Conservation (phyloP, 495 filamentous ascomycete genomes). For the Neurospora sp. region DNA sequence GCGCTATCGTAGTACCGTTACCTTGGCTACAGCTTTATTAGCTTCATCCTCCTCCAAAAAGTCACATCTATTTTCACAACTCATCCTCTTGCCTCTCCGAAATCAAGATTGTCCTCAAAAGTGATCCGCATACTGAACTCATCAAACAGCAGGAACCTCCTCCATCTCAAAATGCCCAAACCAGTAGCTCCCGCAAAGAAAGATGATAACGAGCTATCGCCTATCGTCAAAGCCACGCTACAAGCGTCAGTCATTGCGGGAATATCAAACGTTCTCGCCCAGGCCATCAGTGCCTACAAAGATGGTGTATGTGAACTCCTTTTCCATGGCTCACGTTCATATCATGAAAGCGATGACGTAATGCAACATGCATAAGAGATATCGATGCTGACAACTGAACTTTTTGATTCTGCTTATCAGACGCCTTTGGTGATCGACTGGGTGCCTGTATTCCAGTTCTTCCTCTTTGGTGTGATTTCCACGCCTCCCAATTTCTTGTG, state of each 20-base stretch:
- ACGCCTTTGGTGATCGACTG: slow-evolving; percentile 45
- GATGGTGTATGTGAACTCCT: slow-evolving; percentile 38
- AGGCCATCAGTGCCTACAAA: slow-evolving; percentile 61
- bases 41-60: background rate
- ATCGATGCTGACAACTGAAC: slow-evolving; percentile 19
- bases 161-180: background rate
- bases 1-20: background rate
- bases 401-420: slow-evolving; percentile 22
- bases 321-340: background rate
- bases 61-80: background rate
- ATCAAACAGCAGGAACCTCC: background rate
- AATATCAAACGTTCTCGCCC: slow-evolving; percentile 74
- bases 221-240: slow-evolving; percentile 55
- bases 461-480: slow-evolving; percentile 62
- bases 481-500: slow-evolving; percentile 83
- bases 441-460: slow-evolving; percentile 63
- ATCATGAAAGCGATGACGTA: slow-evolving; percentile 1
- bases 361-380: background rate
- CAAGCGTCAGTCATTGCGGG: slow-evolving; percentile 62
- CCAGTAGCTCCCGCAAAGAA: background rate
- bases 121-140: background rate
- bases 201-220: slow-evolving; percentile 22
- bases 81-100: too few relatives aligned
- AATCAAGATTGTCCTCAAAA: background rate
- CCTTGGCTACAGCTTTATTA: background rate